Percentiles rank a stretch among this genome's conserved stretches.
phyloP scores from a whole-genome alignment of 78 protist species.

The Tieghemostelium lacteum region DNA sequence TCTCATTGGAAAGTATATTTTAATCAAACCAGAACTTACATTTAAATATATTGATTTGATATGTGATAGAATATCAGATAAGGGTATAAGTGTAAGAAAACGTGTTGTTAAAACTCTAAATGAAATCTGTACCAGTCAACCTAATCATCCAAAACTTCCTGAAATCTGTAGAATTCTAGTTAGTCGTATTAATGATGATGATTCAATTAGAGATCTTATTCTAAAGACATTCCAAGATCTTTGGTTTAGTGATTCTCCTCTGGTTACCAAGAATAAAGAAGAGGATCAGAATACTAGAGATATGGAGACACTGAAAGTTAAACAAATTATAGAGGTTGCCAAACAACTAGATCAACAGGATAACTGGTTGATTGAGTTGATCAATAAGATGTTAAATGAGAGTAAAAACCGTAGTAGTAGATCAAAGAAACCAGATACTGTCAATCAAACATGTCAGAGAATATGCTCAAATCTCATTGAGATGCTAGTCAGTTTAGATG shows the following conservation, averaged over 20 bases:
- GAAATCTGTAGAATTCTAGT: slow-evolving; percentile 28
- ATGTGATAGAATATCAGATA: slow-evolving; percentile 40
- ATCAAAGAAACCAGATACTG: background rate
- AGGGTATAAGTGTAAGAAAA: slow-evolving; percentile 73
- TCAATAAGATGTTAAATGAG: slow-evolving; percentile 25
- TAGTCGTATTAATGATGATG: slow-evolving; percentile 39
- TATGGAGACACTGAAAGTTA: slow-evolving; percentile 13
- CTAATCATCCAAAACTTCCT: slow-evolving; percentile 58
- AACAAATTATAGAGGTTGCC: slow-evolving; percentile 57
- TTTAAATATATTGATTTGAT: slow-evolving; percentile 54
- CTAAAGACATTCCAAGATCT: slow-evolving; percentile 60
- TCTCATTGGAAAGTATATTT: slow-evolving; percentile 55
- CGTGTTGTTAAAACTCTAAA: slow-evolving; percentile 64
- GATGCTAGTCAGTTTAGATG: slow-evolving; percentile 55
- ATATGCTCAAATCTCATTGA: slow-evolving; percentile 56
- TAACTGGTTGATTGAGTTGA: slow-evolving; percentile 46
- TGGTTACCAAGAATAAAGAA: background rate
- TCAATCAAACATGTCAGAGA: background rate
- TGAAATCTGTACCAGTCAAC: slow-evolving; percentile 44
- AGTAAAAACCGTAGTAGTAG: no score
- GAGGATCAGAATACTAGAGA: background rate
- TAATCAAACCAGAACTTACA: slow-evolving; percentile 43
- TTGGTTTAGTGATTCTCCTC: slow-evolving; percentile 51
- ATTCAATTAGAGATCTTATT: slow-evolving; percentile 35
- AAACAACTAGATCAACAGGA: slow-evolving; percentile 42